Conservation (phyloP, 805 yeast genomes). For the Saturnispora sanitii region DNA sequence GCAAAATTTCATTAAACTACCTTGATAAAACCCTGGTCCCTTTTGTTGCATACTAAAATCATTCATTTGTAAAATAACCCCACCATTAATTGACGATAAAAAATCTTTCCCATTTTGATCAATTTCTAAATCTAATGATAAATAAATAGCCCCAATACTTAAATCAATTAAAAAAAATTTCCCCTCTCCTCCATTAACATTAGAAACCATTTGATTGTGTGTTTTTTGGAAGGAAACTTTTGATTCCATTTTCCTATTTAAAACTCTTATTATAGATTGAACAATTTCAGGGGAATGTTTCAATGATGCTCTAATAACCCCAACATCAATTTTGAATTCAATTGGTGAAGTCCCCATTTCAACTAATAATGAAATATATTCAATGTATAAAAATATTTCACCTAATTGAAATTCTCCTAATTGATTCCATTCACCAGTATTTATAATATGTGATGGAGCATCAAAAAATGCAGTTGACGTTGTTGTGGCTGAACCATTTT, state of each 20-base stretch:
- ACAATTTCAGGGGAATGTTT: slow-evolving; percentile 34
- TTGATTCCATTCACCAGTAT: neutral
- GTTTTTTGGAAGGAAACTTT: slow-evolving; percentile 8
- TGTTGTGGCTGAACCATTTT: slow-evolving; percentile 76
- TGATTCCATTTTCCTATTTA: slow-evolving; percentile 27
- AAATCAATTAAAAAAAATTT: slow-evolving; percentile 30
- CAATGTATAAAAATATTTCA: neutral
- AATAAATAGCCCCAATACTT: slow-evolving; percentile 27
- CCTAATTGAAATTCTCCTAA: neutral
- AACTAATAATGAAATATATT: slow-evolving; percentile 3
- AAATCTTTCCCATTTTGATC: slow-evolving; percentile 32
- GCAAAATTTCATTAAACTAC: slow-evolving; percentile 34
- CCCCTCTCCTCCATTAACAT: too few species aligned
- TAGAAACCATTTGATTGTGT: too few species aligned
- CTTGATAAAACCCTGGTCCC: slow-evolving; percentile 34
- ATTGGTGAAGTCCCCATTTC: slow-evolving; percentile 17
- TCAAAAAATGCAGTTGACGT: slow-evolving; percentile 38
- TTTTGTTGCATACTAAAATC: slow-evolving; percentile 35
- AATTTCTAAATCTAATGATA: slow-evolving; percentile 42
- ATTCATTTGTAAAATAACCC: slow-evolving; percentile 21
- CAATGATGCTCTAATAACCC: slow-evolving; percentile 33
- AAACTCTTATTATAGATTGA: slow-evolving; percentile 28
- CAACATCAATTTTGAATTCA: slow-evolving; percentile 30
- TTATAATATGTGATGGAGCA: slow-evolving; percentile 11
- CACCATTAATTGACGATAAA: slow-evolving; percentile 16